Evolutionary conservation across 345 rosid species (phyloP), one percentile per base, ranked within the genome.

Genomic region (Eucalyptus urophylla): DNA sequence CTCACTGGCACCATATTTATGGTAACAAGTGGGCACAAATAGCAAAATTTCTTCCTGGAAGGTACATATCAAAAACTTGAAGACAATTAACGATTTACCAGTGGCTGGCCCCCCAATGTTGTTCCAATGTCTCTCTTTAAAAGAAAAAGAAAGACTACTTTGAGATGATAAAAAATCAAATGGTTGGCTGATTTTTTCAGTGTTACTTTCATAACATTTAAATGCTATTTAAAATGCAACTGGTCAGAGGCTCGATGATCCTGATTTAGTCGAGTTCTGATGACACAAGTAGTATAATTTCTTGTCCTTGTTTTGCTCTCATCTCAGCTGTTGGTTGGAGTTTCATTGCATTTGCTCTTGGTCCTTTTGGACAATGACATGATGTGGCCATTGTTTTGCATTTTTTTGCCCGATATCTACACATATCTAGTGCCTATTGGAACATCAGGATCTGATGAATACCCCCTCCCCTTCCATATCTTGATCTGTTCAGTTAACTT

Each of bases 21-120:
- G 96, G 95, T 81, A 95, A 93, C 92, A 94, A 91, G 88, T 94
- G 95, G 96, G 92, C 94, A 81, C 89, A 92, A 87, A 90, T 95
- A 53, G 95, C 95, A 17, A 92, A 90, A 89, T 87, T 91, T 89
- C 90, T 95, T 37, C 95, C 94, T 86, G 96, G 96, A 92, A 94
- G 95, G 96, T 95, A 92, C 85, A 40, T 76, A 21, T 76, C 1
- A 27, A 62, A 1, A 62, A 29, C 69, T 29, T 27, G 69, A 62
- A 40, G 47, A 40, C 29, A 22, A 22, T 24, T 0, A 6, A 21
- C 4, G 47, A 76, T 76, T n/a, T 40, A 76, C 85, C 85, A 11
- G 16, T 40, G 47, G 85, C 8, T 4, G 47, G 14, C 29, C 85
- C 76, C 47, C 85, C 85, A 76, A 56, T 58, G 11, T 86, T 86